Conservation (phyloP, 1,284 basidiomycete genomes). For the Malassezia restricta region DNA sequence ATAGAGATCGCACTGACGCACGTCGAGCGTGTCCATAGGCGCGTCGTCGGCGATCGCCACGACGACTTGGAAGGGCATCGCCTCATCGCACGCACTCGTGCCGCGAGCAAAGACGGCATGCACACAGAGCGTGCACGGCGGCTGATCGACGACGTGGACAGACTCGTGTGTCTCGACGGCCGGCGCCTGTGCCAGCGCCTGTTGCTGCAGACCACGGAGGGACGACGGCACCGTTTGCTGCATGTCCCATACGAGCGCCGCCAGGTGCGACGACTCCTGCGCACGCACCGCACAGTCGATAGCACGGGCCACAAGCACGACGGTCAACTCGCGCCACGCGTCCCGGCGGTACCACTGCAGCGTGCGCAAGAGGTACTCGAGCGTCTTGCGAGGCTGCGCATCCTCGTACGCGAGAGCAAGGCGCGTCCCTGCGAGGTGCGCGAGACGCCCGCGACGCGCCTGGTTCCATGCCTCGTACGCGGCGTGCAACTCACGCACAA, state of each 20-base stretch:
- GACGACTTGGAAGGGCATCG: not conserved
- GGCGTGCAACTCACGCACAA: constrained; percentile 24
- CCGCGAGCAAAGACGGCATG: not conserved
- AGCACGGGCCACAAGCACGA: not conserved
- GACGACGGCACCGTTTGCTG: not conserved
- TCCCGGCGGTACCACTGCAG: constrained; percentile 21
- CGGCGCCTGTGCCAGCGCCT: not conserved
- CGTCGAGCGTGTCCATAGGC: not conserved
- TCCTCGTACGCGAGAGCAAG: constrained; percentile 26
- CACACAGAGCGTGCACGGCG: not conserved
- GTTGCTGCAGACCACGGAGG: not conserved
- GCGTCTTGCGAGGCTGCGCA: constrained; percentile 21
- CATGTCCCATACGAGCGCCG: not conserved
- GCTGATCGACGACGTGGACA: not conserved
- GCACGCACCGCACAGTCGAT: not conserved
- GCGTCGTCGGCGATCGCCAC: not conserved
- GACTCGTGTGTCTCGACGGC: not conserved
- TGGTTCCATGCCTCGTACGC: constrained; percentile 32
- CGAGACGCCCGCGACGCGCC: constrained; percentile 10
- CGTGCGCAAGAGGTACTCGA: constrained; percentile 33
- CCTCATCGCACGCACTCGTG: not conserved
- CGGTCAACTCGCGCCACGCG: not conserved
- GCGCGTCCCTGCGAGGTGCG: constrained; percentile 23
- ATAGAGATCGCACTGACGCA: not conserved
- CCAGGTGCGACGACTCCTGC: not conserved